These are phyloP conservation scores for Neovahlkampfia damariscottae DNA, from an alignment of 78 protist genomes.

Conservation along the genomic window DNA sequence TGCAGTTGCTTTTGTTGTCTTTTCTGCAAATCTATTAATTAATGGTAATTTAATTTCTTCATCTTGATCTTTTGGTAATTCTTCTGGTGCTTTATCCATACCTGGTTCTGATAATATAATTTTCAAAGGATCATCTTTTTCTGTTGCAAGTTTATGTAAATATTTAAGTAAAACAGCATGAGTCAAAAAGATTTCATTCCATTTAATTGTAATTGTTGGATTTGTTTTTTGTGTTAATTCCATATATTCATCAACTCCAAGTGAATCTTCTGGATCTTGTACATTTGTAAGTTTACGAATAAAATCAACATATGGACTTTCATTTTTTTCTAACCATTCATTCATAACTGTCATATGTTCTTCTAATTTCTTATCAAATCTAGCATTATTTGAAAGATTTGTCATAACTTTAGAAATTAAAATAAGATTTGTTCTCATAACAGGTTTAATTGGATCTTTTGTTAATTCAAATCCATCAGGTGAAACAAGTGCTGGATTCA, in stretches of 20 bases:
- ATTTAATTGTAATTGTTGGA: neutral
- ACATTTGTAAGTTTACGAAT: neutral
- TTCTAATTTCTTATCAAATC: neutral
- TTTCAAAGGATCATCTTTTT: neutral
- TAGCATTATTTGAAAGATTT: neutral
- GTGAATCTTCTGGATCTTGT: neutral
- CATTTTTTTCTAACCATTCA: neutral
- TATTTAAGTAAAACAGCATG: neutral
- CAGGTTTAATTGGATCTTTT: neutral
- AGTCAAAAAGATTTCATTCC: neutral
- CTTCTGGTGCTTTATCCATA: neutral
- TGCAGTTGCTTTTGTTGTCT: too few species aligned
- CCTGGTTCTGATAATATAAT: neutral
- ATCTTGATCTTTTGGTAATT: neutral
- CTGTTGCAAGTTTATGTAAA: neutral
- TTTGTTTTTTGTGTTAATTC: neutral
- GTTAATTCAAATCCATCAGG: neutral
- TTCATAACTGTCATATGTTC: neutral
- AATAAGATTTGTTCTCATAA: neutral
- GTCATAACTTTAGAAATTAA: constrained; percentile 3
- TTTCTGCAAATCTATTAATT: too few species aligned
- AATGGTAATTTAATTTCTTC: neutral
- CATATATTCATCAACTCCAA: neutral
- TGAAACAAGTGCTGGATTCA: neutral
- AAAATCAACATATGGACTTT: neutral